A percentile compares a stretch with the other conserved stretches of the same genome.
These are phyloP conservation scores for Ophiostoma sp. DNA, from an alignment of 2,329 filamentous ascomycete genomes.

Conservation along the genomic window DNA sequence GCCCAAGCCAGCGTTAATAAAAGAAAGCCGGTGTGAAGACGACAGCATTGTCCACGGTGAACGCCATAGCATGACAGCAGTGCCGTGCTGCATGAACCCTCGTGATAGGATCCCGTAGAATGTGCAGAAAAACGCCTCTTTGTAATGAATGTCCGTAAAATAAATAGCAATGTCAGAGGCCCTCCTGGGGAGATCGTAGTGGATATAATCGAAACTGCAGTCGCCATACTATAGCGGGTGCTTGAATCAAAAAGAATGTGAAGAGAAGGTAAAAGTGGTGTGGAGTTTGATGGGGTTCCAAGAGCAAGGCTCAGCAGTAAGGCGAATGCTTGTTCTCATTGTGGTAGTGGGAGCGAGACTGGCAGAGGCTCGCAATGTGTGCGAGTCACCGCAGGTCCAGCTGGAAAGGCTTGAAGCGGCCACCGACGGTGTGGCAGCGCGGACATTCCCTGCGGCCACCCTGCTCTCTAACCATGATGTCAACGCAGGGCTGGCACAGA, in stretches of 20 bases:
- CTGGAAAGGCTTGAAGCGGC: slow-evolving; percentile 78
- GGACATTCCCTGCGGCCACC: slow-evolving; percentile 72
- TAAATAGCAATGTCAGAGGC: neutral
- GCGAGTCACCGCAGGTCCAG: slow-evolving; percentile 63
- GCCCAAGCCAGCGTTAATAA: neutral
- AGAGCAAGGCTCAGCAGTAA: neutral
- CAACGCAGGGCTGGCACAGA: slow-evolving; percentile 81
- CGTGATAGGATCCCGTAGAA: neutral
- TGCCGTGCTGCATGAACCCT: slow-evolving; percentile 2
- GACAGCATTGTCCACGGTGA: neutral
- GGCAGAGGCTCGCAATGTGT: slow-evolving; percentile 11
- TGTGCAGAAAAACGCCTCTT: slow-evolving; percentile 12
- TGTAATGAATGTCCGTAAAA: neutral
- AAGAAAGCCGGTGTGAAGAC: neutral
- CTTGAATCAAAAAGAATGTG: neutral
- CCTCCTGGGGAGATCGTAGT: neutral
- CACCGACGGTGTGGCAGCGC: slow-evolving; percentile 71
- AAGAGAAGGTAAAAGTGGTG: neutral
- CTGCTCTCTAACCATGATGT: slow-evolving; percentile 70
- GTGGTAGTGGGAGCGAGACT: neutral
- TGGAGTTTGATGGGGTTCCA: neutral
- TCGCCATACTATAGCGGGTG: neutral
- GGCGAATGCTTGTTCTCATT: neutral
- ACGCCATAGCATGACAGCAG: slow-evolving; percentile 6
- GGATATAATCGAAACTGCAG: neutral